A percentile compares a stretch with the other conserved stretches of the same genome.
Conservation (phyloP, 2,329 filamentous ascomycete species). For the Pseudonectria foliicola region DNA sequence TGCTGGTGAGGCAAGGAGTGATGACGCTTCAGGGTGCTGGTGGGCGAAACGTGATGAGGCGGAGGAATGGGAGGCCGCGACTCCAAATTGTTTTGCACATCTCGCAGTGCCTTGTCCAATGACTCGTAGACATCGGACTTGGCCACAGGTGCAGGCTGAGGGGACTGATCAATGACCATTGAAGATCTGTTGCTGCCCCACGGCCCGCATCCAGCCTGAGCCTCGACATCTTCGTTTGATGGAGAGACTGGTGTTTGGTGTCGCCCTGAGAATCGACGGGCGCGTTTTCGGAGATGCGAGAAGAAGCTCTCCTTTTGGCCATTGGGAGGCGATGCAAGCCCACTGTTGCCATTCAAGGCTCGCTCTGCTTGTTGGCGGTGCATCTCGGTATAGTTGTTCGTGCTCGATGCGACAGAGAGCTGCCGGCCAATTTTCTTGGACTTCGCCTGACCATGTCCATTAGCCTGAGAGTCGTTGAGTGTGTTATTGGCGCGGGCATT, state of each 20-base stretch:
- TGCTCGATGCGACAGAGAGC: conserved; percentile 83
- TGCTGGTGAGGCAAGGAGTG: conserved; percentile 58
- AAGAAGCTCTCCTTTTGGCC: conserved; percentile 95
- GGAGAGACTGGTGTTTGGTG: conserved; percentile 77
- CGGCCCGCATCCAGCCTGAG: conserved; percentile 84
- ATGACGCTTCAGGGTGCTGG: conserved; percentile 53
- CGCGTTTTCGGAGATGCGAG: conserved; percentile 90
- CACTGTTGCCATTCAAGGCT: conserved; percentile 75
- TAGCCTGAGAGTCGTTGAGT: conserved; percentile 39
- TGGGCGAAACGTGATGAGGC: conserved; percentile 42
- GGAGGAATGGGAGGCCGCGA: conserved; percentile 44
- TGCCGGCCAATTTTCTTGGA: conserved; percentile 92
- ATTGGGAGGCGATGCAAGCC: conserved; percentile 67
- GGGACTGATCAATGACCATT: conserved; percentile 62
- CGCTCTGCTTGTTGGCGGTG: conserved; percentile 88
- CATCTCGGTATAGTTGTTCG: conserved; percentile 85
- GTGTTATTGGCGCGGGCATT: conserved; percentile 78
- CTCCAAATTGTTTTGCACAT: conserved; percentile 45
- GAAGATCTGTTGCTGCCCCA: conserved; percentile 85
- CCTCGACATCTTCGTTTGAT: conserved; percentile 78
- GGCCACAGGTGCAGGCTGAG: conserved; percentile 39
- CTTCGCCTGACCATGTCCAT: conserved; percentile 51
- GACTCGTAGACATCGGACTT: conserved; percentile 54
- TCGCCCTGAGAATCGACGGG: conserved; percentile 83
- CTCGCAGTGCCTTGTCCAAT: conserved; percentile 50